A percentile compares a stretch with the other conserved stretches of the same genome.
Evolutionary conservation across 129 eudicot species (phyloP).

Genomic region (Solidago caesia): DNA sequence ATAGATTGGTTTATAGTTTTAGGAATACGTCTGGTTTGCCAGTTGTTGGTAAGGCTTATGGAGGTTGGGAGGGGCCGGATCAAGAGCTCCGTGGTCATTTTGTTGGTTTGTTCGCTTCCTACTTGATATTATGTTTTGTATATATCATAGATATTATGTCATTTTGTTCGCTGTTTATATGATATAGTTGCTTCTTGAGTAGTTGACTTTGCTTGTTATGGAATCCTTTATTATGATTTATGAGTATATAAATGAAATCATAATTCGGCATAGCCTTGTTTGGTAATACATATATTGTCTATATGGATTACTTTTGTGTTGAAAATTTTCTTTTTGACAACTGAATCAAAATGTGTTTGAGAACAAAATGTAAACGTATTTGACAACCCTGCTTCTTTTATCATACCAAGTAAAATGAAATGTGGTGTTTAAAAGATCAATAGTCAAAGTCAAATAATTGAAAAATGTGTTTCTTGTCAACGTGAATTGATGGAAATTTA

Average conservation of each 20-base stretch:
- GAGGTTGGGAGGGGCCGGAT: slow-evolving; percentile 73
- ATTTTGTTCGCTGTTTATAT: not conserved
- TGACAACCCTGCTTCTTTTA: not conserved
- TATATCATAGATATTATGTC: slow-evolving; percentile 5
- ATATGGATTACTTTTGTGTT: not conserved
- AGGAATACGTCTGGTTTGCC: slow-evolving; percentile 66
- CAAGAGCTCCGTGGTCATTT: slow-evolving; percentile 87
- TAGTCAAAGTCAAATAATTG: not conserved
- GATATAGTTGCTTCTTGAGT: not conserved
- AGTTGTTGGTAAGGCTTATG: slow-evolving; percentile 56
- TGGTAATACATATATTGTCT: not conserved
- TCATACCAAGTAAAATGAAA: not conserved
- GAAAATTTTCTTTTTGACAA: not conserved
- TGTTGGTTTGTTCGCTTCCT: slow-evolving; percentile 59
- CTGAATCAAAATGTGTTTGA: not conserved
- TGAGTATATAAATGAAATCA: not conserved
- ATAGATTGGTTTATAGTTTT: slow-evolving; percentile 79
- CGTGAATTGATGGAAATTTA: too few species aligned
- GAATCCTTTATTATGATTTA: not conserved
- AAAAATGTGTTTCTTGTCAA: too few species aligned
- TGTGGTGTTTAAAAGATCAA: not conserved
- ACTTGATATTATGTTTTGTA: slow-evolving; percentile 3
- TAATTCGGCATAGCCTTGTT: not conserved
- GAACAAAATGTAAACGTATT: not conserved
- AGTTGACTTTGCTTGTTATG: not conserved